A percentile compares a stretch with the other conserved stretches of the same genome.
Evolutionary conservation across 2,329 filamentous ascomycete genomes (phyloP).

Genomic region (Cercospora zeae-maydis): DNA sequence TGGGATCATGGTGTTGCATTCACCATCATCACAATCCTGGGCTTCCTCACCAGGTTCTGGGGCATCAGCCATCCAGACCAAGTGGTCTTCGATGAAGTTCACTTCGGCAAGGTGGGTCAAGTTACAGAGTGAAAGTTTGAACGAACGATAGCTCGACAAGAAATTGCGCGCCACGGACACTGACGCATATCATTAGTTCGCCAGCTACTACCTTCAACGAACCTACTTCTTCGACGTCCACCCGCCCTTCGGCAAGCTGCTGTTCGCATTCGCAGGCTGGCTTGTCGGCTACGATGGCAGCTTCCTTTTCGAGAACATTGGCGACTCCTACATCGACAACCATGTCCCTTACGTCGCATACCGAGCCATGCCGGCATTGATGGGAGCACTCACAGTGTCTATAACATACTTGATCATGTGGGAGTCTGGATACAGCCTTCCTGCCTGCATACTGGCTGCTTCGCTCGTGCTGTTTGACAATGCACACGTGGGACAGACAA

Average conservation of each 20-base stretch:
- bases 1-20: constrained; percentile 82
- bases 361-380: constrained; percentile 83
- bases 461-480: constrained; percentile 92
- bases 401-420: constrained; percentile 97
- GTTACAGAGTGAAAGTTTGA: constrained; percentile 2
- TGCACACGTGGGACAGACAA: constrained; percentile 93
- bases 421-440: constrained; percentile 96
- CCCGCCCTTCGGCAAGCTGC: constrained; percentile 94
- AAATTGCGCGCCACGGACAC: background rate
- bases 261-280: constrained; percentile 97
- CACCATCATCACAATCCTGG: constrained; percentile 71
- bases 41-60: constrained; percentile 91
- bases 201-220: constrained; percentile 79
- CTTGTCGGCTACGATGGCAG: constrained; percentile 93
- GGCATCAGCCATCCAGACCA: constrained; percentile 92
- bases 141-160: background rate
- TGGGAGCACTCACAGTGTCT: constrained; percentile 90
- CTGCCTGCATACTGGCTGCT: constrained; percentile 82
- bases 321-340: constrained; percentile 95
- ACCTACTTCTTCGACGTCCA: constrained; percentile 99
- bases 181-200: constrained; percentile 40
- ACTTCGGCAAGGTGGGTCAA: constrained; percentile 88
- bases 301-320: constrained; percentile 98
- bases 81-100: constrained; percentile 98
- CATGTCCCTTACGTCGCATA: constrained; percentile 97